A percentile compares a stretch with the other conserved stretches of the same genome.
Conservation (phyloP, 257 asterid genomes). For the Apocynum venetum region DNA sequence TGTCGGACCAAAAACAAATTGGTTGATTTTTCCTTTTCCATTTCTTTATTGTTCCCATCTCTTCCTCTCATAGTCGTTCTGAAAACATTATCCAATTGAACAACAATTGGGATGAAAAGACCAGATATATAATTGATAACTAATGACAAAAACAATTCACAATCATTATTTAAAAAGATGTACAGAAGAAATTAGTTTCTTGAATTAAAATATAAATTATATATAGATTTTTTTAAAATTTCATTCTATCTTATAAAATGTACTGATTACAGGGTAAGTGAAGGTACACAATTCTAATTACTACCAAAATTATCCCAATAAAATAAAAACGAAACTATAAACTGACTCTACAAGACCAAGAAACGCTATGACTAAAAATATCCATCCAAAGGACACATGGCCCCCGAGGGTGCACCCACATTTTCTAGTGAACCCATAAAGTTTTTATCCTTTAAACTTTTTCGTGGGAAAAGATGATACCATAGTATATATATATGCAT, state of each 20-base stretch:
- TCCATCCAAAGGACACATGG: slow-evolving; percentile 6
- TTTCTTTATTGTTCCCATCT: neutral
- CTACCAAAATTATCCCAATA: no score
- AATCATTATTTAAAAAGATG: no score
- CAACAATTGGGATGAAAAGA: no score
- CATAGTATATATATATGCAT: neutral
- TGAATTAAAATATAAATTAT: no score
- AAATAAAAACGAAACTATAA: neutral
- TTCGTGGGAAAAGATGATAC: neutral
- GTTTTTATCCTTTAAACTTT: neutral
- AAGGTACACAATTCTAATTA: no score
- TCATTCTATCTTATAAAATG: no score
- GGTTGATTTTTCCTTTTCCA: neutral
- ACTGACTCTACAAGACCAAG: neutral
- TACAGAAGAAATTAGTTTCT: no score
- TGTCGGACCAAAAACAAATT: neutral
- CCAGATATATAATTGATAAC: no score
- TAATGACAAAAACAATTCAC: no score
- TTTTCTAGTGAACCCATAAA: neutral
- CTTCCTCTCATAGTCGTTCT: neutral
- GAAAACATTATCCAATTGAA: neutral
- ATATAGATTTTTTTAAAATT: no score
- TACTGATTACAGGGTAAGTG: no score
- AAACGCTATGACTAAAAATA: neutral
- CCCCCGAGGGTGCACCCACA: neutral